Percentiles rank a stretch among this genome's conserved stretches.
Evolutionary conservation across 2,329 filamentous ascomycete species (phyloP).

Genomic region (Niveomyces coronatus): DNA sequence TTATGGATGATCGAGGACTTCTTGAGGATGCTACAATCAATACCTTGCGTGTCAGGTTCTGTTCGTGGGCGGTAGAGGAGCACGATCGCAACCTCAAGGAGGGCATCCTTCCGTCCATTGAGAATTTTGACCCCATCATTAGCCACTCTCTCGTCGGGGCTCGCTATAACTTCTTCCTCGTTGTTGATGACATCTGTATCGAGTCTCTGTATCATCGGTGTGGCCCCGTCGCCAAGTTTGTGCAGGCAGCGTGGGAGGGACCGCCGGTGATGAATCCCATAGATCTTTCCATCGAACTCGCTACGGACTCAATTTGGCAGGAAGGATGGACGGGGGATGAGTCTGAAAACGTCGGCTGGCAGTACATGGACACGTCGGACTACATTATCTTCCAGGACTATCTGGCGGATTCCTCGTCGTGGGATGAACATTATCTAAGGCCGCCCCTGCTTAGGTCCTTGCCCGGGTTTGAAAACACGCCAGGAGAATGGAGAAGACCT

Average conservation of each 20-base stretch:
- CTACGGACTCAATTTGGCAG: conserved; percentile 3
- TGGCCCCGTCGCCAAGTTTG: conserved; percentile 3
- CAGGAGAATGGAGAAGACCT: conserved; percentile 2
- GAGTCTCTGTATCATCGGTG: conserved; percentile 4
- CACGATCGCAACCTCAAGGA: background rate
- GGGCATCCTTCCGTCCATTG: background rate
- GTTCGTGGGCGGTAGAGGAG: background rate
- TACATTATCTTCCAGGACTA: conserved; percentile 6
- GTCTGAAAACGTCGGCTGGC: conserved; percentile 10
- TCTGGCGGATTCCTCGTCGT: background rate
- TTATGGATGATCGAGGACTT: conserved; percentile 1
- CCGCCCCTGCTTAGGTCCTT: conserved; percentile 1
- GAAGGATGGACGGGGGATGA: conserved; percentile 8
- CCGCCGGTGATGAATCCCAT: background rate
- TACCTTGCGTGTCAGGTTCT: conserved; percentile 2
- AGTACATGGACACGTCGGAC: conserved; percentile 7
- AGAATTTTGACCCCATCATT: background rate
- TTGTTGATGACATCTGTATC: conserved; percentile 6
- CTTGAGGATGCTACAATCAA: background rate
- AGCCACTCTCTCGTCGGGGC: background rate
- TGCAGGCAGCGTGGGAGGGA: conserved; percentile 1
- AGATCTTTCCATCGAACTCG: too few species aligned
- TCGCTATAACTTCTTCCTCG: conserved; percentile 7
- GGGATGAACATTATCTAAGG: conserved; percentile 5
- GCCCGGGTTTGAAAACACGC: conserved; percentile 1